Evolutionary conservation across 352 stramenopile species (phyloP).

Genomic region (Phytophthora pseudosyringae): DNA sequence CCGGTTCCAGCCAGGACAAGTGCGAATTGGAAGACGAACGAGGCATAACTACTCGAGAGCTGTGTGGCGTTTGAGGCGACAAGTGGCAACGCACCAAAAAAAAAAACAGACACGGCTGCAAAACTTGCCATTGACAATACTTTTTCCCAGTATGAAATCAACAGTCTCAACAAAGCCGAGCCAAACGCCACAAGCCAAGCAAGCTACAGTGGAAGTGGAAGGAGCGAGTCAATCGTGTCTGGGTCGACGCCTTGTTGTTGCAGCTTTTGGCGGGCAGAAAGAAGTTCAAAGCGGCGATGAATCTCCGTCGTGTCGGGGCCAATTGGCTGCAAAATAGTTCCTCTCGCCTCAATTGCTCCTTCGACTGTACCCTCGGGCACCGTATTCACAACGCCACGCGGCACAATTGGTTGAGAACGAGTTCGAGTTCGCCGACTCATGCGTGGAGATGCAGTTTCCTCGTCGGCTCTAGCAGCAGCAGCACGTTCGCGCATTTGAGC

Average conservation of each 20-base stretch:
- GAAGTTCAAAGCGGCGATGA: conserved; percentile 19
- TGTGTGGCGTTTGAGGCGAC: conserved; percentile 5
- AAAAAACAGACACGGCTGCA: background rate
- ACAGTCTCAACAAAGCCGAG: conserved; percentile 26
- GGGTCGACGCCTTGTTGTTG: conserved; percentile 11
- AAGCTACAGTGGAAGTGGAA: conserved; percentile 9
- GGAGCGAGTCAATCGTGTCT: conserved; percentile 18
- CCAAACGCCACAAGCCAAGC: conserved; percentile 9
- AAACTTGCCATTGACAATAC: conserved; percentile 33
- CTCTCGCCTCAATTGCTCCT: background rate
- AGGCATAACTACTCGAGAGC: conserved; percentile 2
- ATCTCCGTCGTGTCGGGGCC: conserved; percentile 22
- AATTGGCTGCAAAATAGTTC: conserved; percentile 1
- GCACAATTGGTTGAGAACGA: background rate
- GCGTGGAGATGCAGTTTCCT: background rate
- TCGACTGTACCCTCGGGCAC: background rate
- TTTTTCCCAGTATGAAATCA: conserved; percentile 19
- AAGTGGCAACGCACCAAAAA: conserved; percentile 1
- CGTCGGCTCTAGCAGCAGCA: background rate
- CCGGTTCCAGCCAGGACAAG: conserved; percentile 19
- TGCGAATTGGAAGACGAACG: background rate
- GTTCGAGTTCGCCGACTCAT: conserved; percentile 4
- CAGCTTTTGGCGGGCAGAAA: conserved; percentile 7
- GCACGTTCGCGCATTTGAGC: conserved; percentile 14
- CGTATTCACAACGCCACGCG: background rate